Conservation (phyloP, 495 filamentous ascomycete species). For the Astrothelium macrocarpum region DNA sequence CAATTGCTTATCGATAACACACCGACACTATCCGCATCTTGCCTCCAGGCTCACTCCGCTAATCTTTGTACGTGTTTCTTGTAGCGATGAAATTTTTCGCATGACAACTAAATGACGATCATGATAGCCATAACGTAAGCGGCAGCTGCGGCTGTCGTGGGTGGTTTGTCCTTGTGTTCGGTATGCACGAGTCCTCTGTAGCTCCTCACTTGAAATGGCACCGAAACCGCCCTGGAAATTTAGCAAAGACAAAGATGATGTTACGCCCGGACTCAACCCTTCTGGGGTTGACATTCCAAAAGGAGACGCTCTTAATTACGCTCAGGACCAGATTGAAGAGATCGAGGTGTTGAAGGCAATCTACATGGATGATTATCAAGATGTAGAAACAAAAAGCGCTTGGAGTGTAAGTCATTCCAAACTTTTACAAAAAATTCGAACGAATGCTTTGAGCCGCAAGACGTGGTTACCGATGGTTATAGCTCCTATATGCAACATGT, state of each 20-base stretch:
- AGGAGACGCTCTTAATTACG: slow-evolving; percentile 46
- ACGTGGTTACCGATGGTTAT: too few relatives aligned
- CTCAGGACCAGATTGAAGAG: slow-evolving; percentile 78
- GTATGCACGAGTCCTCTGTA: background rate
- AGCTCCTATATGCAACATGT: too few relatives aligned
- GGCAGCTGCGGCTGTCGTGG: slow-evolving; percentile 35
- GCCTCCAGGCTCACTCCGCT: background rate
- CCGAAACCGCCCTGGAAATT: slow-evolving; percentile 29
- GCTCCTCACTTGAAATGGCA: slow-evolving; percentile 23
- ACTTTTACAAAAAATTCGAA: background rate
- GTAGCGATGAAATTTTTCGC: too few relatives aligned
- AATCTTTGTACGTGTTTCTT: background rate
- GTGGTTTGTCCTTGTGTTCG: background rate
- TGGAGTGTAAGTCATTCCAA: slow-evolving; percentile 59
- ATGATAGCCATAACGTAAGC: slow-evolving; percentile 26
- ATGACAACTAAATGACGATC: too few relatives aligned
- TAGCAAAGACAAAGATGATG: slow-evolving; percentile 9
- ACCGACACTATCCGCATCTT: background rate
- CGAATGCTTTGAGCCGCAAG: slow-evolving; percentile 13
- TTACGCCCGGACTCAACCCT: slow-evolving; percentile 7
- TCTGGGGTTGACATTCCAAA: slow-evolving; percentile 7
- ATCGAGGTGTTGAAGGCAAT: slow-evolving; percentile 79
- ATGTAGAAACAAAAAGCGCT: slow-evolving; percentile 62
- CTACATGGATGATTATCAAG: slow-evolving; percentile 81
- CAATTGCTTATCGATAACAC: background rate